Percentiles rank a stretch among this genome's conserved stretches.
phyloP scores from a whole-genome alignment of 768 basidiomycete genomes.

The Phanerodontia chrysosporium region DNA sequence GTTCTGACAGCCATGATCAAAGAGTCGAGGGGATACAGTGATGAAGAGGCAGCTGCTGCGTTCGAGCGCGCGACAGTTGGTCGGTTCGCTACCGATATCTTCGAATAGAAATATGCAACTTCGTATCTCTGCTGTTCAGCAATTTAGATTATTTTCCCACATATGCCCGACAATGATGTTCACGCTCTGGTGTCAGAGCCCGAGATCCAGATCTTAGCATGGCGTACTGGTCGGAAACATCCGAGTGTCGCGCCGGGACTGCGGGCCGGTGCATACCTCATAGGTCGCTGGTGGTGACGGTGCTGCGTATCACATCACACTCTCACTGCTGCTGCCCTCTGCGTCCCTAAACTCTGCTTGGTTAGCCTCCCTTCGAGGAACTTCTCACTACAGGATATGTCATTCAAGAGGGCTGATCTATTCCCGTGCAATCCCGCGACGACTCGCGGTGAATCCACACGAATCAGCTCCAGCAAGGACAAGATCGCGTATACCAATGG shows the following conservation, averaged over 20 bases:
- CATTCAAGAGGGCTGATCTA: conserved; percentile 43
- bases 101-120: conserved; percentile 27
- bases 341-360: background rate
- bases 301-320: background rate
- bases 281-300: background rate
- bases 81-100: conserved; percentile 43
- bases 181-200: too few species aligned
- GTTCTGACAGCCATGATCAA: conserved; percentile 35
- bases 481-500: conserved; percentile 87
- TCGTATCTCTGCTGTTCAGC: too few species aligned
- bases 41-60: conserved; percentile 26
- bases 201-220: conserved; percentile 1
- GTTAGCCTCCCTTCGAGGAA: background rate
- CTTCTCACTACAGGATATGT: conserved; percentile 32
- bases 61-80: conserved; percentile 34
- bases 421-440: conserved; percentile 72
- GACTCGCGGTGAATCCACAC: conserved; percentile 63
- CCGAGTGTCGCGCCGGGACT: background rate
- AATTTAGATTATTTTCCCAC: too few species aligned
- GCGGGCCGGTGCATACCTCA: background rate
- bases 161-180: too few species aligned
- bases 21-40: conserved; percentile 17
- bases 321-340: background rate
- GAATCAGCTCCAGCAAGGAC: conserved; percentile 68
- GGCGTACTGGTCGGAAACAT: background rate